phyloP scores from a whole-genome alignment of 768 basidiomycete species.

The Russula vinacea region DNA sequence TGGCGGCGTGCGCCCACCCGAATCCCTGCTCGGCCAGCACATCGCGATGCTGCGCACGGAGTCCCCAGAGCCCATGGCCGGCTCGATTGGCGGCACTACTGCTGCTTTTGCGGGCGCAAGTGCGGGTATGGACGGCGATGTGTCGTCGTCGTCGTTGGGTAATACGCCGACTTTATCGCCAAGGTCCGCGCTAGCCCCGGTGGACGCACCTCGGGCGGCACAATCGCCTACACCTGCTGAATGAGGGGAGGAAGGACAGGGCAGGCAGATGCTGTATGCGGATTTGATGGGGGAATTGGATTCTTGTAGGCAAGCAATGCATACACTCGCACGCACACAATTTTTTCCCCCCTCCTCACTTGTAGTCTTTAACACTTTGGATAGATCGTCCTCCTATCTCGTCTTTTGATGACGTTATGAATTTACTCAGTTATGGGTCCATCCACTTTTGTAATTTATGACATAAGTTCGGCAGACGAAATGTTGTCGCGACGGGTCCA shows the following conservation, averaged over 20 bases:
- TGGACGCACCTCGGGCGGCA: not conserved
- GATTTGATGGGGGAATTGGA: not conserved
- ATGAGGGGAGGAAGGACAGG: not conserved
- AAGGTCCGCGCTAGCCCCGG: too few relatives aligned
- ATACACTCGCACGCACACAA: constrained; percentile 2
- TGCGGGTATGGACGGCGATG: not conserved
- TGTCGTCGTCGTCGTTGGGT: not conserved
- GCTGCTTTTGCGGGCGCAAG: not conserved
- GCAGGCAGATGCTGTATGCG: not conserved
- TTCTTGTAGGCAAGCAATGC: constrained; percentile 1
- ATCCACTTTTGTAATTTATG: constrained; percentile 6
- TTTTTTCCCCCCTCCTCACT: not conserved
- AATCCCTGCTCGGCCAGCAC: constrained; percentile 50
- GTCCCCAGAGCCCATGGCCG: constrained; percentile 13
- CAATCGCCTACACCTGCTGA: constrained; percentile 5
- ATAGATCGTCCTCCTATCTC: constrained; percentile 6
- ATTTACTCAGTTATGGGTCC: constrained; percentile 1
- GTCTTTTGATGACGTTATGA: not conserved
- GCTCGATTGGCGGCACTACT: too few relatives aligned
- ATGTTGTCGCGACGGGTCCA: not conserved
- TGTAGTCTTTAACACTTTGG: constrained; percentile 3
- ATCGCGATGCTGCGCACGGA: constrained; percentile 5
- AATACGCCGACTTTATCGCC: not conserved
- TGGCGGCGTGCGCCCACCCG: constrained; percentile 62
- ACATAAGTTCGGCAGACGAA: not conserved